These are phyloP conservation scores for Lagerstroemia speciosa DNA, from an alignment of 345 rosid genomes.

Conservation along the genomic window DNA sequence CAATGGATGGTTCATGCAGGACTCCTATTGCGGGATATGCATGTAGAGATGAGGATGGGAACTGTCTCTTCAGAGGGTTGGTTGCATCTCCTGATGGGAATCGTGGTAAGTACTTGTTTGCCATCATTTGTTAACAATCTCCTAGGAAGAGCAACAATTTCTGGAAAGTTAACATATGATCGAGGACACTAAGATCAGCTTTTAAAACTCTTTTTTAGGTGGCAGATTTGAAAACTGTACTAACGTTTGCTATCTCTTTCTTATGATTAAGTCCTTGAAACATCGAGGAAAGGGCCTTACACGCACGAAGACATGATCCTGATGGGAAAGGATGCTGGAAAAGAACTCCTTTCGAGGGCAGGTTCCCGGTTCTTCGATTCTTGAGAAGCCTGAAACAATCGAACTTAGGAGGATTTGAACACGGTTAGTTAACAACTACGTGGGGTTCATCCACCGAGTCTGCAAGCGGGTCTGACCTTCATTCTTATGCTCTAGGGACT, in stretches of 20 bases:
- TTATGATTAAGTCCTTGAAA: slow-evolving; percentile 68
- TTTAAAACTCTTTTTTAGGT: not conserved
- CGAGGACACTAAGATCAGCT: not conserved
- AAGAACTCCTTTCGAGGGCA: slow-evolving; percentile 71
- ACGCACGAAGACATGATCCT: slow-evolving; percentile 58
- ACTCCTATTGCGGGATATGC: slow-evolving; percentile 99
- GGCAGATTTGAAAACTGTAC: not conserved
- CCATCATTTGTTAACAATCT: not conserved
- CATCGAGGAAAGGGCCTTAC: slow-evolving; percentile 73
- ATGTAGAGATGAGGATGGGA: slow-evolving; percentile 54
- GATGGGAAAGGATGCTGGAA: slow-evolving; percentile 90
- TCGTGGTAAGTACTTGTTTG: slow-evolving; percentile 34
- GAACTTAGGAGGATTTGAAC: not conserved
- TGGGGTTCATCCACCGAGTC: not conserved
- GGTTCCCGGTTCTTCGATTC: slow-evolving; percentile 81
- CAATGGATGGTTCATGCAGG: slow-evolving; percentile 92
- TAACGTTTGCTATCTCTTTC: slow-evolving; percentile 1
- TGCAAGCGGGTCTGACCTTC: not conserved
- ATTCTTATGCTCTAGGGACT: not conserved
- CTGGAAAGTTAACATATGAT: not conserved
- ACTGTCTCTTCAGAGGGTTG: slow-evolving; percentile 78
- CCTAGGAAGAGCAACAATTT: too few relatives aligned
- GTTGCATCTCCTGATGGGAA: slow-evolving; percentile 96
- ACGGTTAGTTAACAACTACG: not conserved
- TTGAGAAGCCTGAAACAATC: slow-evolving; percentile 11